phyloP scores from a whole-genome alignment of 805 yeast genomes.

The Pichia membranifaciens region DNA sequence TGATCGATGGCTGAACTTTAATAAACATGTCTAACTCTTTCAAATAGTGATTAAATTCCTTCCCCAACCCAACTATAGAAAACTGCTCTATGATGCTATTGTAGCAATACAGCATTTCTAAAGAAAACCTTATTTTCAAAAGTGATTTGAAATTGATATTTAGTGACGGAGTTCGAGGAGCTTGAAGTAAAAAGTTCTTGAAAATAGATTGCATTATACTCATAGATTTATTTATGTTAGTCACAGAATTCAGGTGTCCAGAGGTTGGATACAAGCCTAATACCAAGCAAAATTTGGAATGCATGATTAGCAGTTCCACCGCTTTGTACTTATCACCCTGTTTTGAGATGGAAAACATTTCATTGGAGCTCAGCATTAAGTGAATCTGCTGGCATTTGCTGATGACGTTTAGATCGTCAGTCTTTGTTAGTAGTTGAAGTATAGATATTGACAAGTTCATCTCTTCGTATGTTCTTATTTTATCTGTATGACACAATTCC shows the following conservation, averaged over 20 bases:
- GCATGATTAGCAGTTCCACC: conserved; percentile 19
- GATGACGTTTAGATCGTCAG: background rate
- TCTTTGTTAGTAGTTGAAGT: background rate
- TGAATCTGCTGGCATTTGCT: background rate
- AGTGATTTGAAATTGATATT: conserved; percentile 19
- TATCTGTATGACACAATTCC: too few relatives aligned
- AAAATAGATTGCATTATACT: conserved; percentile 50
- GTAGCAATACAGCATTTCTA: conserved; percentile 35
- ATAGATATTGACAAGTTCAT: background rate
- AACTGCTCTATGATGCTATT: conserved; percentile 34
- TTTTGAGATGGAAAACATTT: conserved; percentile 2
- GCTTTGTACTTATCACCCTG: conserved; percentile 18
- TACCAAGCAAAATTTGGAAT: conserved; percentile 34
- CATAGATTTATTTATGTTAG: conserved; percentile 42
- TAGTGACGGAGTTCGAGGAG: conserved; percentile 14
- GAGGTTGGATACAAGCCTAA: conserved; percentile 26
- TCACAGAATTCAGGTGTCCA: conserved; percentile 27
- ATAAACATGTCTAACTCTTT: conserved; percentile 43
- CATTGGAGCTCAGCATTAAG: background rate
- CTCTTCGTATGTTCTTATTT: background rate
- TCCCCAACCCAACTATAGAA: conserved; percentile 47
- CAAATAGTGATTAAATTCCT: conserved; percentile 51
- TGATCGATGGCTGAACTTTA: conserved; percentile 25
- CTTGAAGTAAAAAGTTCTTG: conserved; percentile 31
- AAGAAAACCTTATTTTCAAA: conserved; percentile 34